Conservation (phyloP, 129 eudicot genomes). For the Artemisia tridentata region DNA sequence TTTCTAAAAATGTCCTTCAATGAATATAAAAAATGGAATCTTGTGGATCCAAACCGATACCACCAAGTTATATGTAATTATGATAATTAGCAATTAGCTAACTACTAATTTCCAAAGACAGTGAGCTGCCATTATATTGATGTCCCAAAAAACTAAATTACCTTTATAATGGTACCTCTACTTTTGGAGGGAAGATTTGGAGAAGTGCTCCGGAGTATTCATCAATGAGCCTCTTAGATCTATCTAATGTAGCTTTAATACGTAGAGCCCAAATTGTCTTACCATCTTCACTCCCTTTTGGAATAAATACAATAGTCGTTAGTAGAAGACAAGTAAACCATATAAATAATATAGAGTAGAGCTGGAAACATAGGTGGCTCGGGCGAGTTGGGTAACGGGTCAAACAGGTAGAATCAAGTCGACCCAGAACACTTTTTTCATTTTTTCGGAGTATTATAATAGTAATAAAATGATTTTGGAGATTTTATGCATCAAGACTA, state of each 20-base stretch:
- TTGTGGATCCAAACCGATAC: constrained; percentile 1
- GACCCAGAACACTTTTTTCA: too few species aligned
- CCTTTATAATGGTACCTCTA: constrained; percentile 47
- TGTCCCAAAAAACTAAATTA: not conserved
- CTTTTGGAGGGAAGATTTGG: constrained; percentile 80
- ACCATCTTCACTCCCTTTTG: constrained; percentile 90
- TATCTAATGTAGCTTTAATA: constrained; percentile 94
- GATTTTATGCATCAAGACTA: not conserved
- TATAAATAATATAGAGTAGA: not conserved
- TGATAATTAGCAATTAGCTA: not conserved
- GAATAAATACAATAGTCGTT: constrained; percentile 4
- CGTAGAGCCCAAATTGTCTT: constrained; percentile 86
- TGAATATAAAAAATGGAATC: not conserved
- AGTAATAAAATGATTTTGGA: not conserved
- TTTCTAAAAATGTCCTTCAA: not conserved
- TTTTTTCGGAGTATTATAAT: not conserved
- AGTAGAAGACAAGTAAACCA: constrained; percentile 20
- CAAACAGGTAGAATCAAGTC: not conserved
- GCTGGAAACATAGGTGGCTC: not conserved
- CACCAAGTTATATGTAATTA: not conserved
- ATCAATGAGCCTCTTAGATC: constrained; percentile 88
- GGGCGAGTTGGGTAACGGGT: not conserved
- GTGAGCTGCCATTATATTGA: not conserved
- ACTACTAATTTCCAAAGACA: constrained; percentile 5
- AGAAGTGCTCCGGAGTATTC: constrained; percentile 94